Conservation (phyloP, 495 filamentous ascomycete genomes). For the Clavariopsis aquatica region DNA sequence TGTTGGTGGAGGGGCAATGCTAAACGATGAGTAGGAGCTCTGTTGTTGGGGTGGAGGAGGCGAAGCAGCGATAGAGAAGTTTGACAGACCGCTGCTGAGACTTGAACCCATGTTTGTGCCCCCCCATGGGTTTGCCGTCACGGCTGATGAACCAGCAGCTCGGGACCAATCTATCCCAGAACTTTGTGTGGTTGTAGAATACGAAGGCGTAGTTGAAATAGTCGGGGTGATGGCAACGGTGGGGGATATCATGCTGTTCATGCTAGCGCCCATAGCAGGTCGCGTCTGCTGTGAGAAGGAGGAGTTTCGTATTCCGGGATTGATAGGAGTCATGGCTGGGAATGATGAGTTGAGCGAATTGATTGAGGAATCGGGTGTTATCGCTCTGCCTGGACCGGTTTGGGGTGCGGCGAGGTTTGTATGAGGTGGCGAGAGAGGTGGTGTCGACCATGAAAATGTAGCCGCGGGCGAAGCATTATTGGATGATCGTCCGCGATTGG, state of each 20-base stretch:
- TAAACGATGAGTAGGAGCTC: slow-evolving; percentile 21
- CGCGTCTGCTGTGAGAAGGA: slow-evolving; percentile 22
- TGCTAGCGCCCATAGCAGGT: slow-evolving; percentile 32
- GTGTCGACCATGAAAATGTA: slow-evolving; percentile 39
- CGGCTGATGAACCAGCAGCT: slow-evolving; percentile 13
- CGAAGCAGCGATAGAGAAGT: slow-evolving; percentile 16
- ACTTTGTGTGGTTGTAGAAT: slow-evolving; percentile 17
- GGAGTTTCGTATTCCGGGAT: slow-evolving; percentile 23
- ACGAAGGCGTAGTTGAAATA: slow-evolving; percentile 7
- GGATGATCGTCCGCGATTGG: slow-evolving; percentile 17
- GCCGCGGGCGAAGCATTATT: slow-evolving; percentile 28
- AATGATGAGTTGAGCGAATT: slow-evolving; percentile 54
- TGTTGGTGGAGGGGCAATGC: slow-evolving; percentile 30
- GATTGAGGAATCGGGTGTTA: slow-evolving; percentile 55
- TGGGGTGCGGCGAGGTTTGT: slow-evolving; percentile 23
- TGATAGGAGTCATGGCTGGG: slow-evolving; percentile 45
- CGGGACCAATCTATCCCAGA: slow-evolving; percentile 26
- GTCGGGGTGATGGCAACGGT: background rate
- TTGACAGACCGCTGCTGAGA: slow-evolving; percentile 12
- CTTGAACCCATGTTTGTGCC: slow-evolving; percentile 4
- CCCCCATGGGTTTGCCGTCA: slow-evolving; percentile 24
- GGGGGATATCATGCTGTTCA: slow-evolving; percentile 28
- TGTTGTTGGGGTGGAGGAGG: slow-evolving; percentile 16
- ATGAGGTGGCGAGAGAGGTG: slow-evolving; percentile 25
- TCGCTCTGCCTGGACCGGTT: slow-evolving; percentile 13